Conservation (phyloP, 257 asterid species). For the Petunia axillaris region DNA sequence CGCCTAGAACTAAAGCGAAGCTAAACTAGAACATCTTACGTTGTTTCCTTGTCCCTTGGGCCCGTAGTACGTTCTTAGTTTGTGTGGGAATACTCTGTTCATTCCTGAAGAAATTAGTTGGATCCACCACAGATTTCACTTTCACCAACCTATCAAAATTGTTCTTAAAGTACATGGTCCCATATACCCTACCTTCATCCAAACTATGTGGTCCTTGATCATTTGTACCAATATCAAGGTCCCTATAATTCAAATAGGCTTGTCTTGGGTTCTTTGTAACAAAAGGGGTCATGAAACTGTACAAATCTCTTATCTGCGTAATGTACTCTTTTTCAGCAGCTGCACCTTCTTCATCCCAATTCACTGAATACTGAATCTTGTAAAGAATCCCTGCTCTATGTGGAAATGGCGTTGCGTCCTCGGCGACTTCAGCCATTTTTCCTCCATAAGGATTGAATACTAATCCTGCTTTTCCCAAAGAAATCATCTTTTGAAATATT, state of each 20-base stretch:
- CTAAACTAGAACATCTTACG: conserved; percentile 30
- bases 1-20: neutral
- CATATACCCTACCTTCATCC: conserved; percentile 30
- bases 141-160: conserved; percentile 42
- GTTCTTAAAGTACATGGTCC: conserved; percentile 38
- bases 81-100: conserved; percentile 44
- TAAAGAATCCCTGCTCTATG: conserved; percentile 46
- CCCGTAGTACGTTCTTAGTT: neutral
- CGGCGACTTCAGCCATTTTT: conserved; percentile 34
- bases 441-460: conserved; percentile 54
- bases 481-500: conserved; percentile 55
- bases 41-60: conserved; percentile 3
- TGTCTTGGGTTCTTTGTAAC: conserved; percentile 48
- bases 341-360: conserved; percentile 38
- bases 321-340: conserved; percentile 23
- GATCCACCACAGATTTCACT: conserved; percentile 36
- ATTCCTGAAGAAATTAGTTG: conserved; percentile 40
- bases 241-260: conserved; percentile 51
- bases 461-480: conserved; percentile 39
- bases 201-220: conserved; percentile 28
- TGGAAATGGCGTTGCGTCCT: conserved; percentile 44
- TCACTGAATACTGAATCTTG: conserved; percentile 49
- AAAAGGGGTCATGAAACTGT: conserved; percentile 41
- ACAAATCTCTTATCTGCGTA: conserved; percentile 31
- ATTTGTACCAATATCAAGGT: conserved; percentile 42